A percentile compares a stretch with the other conserved stretches of the same genome.
Conservation (phyloP, 495 filamentous ascomycete genomes). For the Hyaloscypha hepaticicola region DNA sequence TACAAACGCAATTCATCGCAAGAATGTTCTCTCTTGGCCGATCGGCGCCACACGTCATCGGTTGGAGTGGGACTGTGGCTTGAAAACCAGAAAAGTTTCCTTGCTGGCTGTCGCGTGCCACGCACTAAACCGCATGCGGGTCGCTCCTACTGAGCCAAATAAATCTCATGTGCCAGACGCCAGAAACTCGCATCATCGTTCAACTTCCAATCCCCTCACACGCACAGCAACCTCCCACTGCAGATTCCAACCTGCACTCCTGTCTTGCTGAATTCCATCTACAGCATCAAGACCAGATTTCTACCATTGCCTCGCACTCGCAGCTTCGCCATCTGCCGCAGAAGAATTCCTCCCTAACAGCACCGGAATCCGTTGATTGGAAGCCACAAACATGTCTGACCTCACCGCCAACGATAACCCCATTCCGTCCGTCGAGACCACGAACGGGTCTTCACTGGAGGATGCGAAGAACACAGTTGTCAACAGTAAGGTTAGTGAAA, state of each 20-base stretch:
- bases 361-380: neutral
- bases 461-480: constrained; percentile 33
- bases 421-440: constrained; percentile 28
- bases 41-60: constrained; percentile 9
- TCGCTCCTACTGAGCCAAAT: constrained; percentile 14
- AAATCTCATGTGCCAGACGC: constrained; percentile 22
- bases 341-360: neutral
- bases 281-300: neutral
- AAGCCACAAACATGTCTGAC: constrained; percentile 24
- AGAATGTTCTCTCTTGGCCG: too few relatives aligned
- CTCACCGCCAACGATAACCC: constrained; percentile 19
- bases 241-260: constrained; percentile 7
- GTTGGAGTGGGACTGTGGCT: too few relatives aligned
- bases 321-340: neutral
- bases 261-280: neutral
- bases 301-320: neutral
- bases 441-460: constrained; percentile 19
- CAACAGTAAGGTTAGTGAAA: constrained; percentile 35
- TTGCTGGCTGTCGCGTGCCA: constrained; percentile 13
- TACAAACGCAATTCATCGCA: too few relatives aligned
- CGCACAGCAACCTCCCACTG: neutral
- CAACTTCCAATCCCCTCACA: constrained; percentile 7
- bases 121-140: constrained; percentile 18
- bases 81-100: neutral
- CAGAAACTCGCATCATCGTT: constrained; percentile 14